phyloP scores from a whole-genome alignment of 108 stramenopile species.

The Nitzschia inconspicua region DNA sequence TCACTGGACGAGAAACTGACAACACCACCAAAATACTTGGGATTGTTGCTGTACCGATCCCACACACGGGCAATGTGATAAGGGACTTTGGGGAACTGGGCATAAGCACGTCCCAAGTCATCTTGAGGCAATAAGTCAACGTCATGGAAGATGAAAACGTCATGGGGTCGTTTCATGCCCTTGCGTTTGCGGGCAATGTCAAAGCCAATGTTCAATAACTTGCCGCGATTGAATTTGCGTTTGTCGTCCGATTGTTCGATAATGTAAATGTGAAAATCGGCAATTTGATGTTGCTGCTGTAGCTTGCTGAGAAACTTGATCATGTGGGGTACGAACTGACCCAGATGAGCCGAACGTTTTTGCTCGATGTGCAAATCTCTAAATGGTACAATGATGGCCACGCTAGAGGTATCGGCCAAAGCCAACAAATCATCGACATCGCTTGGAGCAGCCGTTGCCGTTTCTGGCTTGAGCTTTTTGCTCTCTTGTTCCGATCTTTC shows the following conservation, averaged over 20 bases:
- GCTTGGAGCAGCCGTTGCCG: not conserved
- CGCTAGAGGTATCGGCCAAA: conserved; percentile 47
- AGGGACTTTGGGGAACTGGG: conserved; percentile 75
- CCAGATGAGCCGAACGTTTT: conserved; percentile 86
- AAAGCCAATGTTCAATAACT: conserved; percentile 98
- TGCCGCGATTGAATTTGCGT: conserved; percentile 99
- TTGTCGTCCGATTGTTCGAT: conserved; percentile 95
- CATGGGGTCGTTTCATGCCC: conserved; percentile 42
- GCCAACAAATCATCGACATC: conserved; percentile 27
- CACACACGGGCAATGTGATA: conserved; percentile 96
- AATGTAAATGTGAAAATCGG: conserved; percentile 92
- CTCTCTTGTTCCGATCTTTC: conserved; percentile 28
- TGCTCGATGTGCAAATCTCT: conserved; percentile 91
- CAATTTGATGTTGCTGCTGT: conserved; percentile 27
- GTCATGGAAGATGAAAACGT: conserved; percentile 96
- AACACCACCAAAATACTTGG: conserved; percentile 97
- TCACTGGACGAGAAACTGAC: conserved; percentile 80
- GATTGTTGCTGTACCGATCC: conserved; percentile 96
- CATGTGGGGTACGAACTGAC: conserved; percentile 92
- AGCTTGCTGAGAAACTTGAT: conserved; percentile 61
- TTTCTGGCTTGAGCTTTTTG: conserved; percentile 2
- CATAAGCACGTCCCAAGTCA: conserved; percentile 77
- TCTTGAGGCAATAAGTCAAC: conserved; percentile 93
- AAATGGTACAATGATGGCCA: conserved; percentile 97
- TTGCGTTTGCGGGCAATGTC: conserved; percentile 77